Conservation (phyloP, 225 moss, liverwort and hornwort species). For the Pseudoscleropodium purum region DNA sequence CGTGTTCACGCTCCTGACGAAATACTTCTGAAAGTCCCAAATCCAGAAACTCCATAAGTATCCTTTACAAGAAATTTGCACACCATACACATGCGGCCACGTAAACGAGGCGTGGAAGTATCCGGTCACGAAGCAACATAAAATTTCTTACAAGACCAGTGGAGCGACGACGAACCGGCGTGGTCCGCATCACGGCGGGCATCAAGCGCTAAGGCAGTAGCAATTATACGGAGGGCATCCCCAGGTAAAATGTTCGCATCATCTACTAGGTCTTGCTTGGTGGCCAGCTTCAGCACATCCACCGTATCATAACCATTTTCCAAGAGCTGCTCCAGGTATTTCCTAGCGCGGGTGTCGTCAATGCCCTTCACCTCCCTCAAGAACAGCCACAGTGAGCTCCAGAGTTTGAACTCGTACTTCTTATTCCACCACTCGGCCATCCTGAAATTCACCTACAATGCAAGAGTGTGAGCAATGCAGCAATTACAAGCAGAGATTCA, state of each 20-base stretch:
- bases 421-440: slow-evolving; percentile 9
- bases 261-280: slow-evolving; percentile 3
- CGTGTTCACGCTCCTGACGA: neutral
- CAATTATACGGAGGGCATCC: slow-evolving; percentile 1
- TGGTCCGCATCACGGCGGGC: neutral
- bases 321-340: neutral
- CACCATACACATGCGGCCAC: neutral
- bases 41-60: neutral
- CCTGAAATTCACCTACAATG: neutral
- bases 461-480: neutral
- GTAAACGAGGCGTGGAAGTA: neutral
- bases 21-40: neutral
- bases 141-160: neutral
- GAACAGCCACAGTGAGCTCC: slow-evolving; percentile 5
- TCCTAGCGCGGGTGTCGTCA: neutral
- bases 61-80: neutral
- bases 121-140: neutral
- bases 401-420: neutral
- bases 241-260: neutral
- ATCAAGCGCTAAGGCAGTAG: neutral
- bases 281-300: slow-evolving; percentile 3
- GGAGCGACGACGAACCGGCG: neutral
- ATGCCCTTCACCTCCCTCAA: neutral
- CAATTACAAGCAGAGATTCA: neutral
- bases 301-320: neutral